These are phyloP conservation scores for Colletotrichum sp. DNA, from an alignment of 2,329 filamentous ascomycete genomes.

Conservation along the genomic window DNA sequence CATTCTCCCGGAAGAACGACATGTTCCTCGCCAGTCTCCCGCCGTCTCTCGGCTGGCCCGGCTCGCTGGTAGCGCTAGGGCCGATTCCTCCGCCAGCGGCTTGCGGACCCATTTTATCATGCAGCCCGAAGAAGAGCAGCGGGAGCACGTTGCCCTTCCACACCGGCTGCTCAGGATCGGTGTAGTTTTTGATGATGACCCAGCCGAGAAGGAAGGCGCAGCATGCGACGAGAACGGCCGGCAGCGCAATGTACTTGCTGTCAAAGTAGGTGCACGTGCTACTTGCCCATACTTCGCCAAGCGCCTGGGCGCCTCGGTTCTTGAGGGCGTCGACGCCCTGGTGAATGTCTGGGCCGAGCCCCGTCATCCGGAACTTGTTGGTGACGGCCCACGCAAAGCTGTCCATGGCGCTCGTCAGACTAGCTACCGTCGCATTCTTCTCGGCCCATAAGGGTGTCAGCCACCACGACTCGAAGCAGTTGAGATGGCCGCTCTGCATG, in stretches of 20 bases:
- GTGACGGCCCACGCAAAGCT: slow-evolving; percentile 9
- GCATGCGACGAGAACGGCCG: neutral
- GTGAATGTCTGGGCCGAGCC: neutral
- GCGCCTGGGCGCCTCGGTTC: neutral
- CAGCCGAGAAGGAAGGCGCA: slow-evolving; percentile 2
- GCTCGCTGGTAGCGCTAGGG: neutral
- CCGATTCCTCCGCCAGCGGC: neutral
- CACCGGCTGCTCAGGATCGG: slow-evolving; percentile 12
- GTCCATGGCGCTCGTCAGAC: neutral
- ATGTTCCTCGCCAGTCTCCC: neutral
- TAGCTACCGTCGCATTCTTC: slow-evolving; percentile 2
- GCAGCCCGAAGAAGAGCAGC: slow-evolving; percentile 6
- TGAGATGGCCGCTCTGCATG: slow-evolving; percentile 14
- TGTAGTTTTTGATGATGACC: slow-evolving; percentile 9
- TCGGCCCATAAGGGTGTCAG: slow-evolving; percentile 8
- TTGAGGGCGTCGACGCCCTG: neutral
- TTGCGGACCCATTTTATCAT: neutral
- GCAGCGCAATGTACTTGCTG: neutral
- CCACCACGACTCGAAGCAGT: slow-evolving; percentile 10
- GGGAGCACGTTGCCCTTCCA: slow-evolving; percentile 17
- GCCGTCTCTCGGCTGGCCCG: neutral
- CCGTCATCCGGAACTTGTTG: slow-evolving; percentile 15
- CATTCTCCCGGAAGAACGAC: neutral
- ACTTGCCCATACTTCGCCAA: neutral
- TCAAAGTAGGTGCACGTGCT: slow-evolving; percentile 10